Evolutionary conservation across 495 filamentous ascomycete genomes (phyloP), one percentile per base, ranked within the genome.

Genomic region (Penicillium silybi): DNA sequence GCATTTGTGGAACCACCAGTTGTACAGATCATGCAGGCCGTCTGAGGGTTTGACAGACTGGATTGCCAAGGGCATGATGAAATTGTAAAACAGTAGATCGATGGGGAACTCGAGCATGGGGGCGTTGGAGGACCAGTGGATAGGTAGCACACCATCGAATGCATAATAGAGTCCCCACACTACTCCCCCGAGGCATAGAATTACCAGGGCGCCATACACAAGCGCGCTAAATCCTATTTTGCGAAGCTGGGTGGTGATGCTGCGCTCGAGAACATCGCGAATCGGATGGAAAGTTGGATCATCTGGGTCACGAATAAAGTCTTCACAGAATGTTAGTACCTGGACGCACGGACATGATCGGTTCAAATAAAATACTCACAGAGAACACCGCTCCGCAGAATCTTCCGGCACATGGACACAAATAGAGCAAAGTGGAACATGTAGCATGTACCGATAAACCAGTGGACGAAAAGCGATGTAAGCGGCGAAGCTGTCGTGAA

Each of bases 401-500:
- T 96, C 74, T 96, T 97, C 44, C 93, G 85, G 69, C 93, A 99
- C 93, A 99, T 97, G 38, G 92, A 91, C 40, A 99, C 93, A 65
- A 99, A 99, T 13, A 97, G 77, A 18, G 93, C 93, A 65, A 99
- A 99, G 65, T 99, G 93, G 68, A 99, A 99, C 93, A 99, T 99
- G 69, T 99, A 99, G 56, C 91, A 96, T 6, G 93, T 99, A 18
- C 93, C 93, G 43, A 96, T 84, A 65, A 99, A 99, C 93, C 93
- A 99, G 68, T 99, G 93, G 19, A 97, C 86, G 63, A 99, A 99
- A 17, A 92, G 81, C 6, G 89, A 95, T 0, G 90, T 96, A 38
- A 90, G 75, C 0, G 92, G 92, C 52, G 84, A 87, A 29, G 80
- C 72, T 29, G 83, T 66, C 22, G 88, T 88, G 58, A 95, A 97